Evolutionary conservation across 768 basidiomycete species (phyloP), one percentile per base, ranked within the genome.

Genomic region (Calocera viscosa): DNA sequence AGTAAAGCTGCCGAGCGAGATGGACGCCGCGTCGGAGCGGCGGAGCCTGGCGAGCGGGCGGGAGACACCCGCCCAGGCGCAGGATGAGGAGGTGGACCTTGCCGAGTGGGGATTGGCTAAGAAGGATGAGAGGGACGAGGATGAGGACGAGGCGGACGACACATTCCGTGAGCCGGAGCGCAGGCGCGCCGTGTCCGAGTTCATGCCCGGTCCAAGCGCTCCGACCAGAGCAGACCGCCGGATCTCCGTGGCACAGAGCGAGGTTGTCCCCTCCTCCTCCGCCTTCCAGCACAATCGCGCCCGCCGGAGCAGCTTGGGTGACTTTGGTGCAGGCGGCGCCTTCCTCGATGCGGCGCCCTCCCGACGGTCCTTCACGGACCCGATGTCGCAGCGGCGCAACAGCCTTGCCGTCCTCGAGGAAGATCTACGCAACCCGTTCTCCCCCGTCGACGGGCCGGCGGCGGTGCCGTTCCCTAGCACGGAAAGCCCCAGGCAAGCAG

Each of bases 151-250:
- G 2, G 81, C 80, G 28, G 81, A 80, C 43, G 81, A 80, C 49
- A 76, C 76, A 19, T 83, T 80, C 47, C 81, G 82, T 34, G 83
- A 81, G 28, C 66, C 87, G 34, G 91, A 91, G 72, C 24, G 87
- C 91, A 30, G 90, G 91, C 75, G 79, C 92, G 67, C 80, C 86
- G 1, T 91, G 89, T 19, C 93, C 89, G 90, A 60, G 30, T 60
- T 60, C 53, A 5, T 60, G 5, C 53, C 53, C 22, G 53, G 53
- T 28, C 11, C 53, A 3, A 60, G 14, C 22, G 53, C 53, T 28
- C 53, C 30, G 14, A 7, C 53, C 7, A 14, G 53, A 5, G 53
- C 11, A 5, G 53, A 32, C 26, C 24, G 53, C 24, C 24, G 53
- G 30, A 2, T 60, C 14, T 60, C 53, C 14, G 7, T 60, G 5